Conservation (phyloP, 352 stramenopile species). For the Aphanomyces cochlioides region DNA sequence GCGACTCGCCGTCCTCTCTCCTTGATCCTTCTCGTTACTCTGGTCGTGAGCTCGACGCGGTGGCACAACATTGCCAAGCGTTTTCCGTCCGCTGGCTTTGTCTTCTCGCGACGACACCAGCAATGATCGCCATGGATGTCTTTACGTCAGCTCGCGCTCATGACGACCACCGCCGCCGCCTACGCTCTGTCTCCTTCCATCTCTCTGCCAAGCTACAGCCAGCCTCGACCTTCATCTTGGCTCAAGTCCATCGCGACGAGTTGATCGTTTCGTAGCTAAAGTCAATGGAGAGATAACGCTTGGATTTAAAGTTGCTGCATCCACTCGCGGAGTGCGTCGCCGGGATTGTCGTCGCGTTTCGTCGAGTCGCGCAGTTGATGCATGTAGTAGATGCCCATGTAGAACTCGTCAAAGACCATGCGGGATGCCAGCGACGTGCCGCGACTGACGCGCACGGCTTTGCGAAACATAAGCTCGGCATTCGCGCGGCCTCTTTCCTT, state of each 20-base stretch:
- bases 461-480: slow-evolving; percentile 43
- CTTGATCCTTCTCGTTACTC: neutral
- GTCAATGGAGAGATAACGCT: too few species aligned
- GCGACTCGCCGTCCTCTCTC: neutral
- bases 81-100: slow-evolving; percentile 32
- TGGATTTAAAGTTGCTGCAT: slow-evolving; percentile 48
- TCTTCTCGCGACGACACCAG: slow-evolving; percentile 40
- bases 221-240: neutral
- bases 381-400: slow-evolving; percentile 57
- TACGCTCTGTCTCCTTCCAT: slow-evolving; percentile 31
- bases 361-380: slow-evolving; percentile 43
- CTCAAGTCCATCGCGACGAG: too few species aligned
- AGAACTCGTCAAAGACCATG: slow-evolving; percentile 72
- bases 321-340: slow-evolving; percentile 63
- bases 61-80: too few species aligned
- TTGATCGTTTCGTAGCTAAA: too few species aligned
- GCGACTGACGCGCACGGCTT: slow-evolving; percentile 31
- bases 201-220: slow-evolving; percentile 30
- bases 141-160: slow-evolving; percentile 27
- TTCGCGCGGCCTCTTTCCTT: slow-evolving; percentile 28
- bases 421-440: slow-evolving; percentile 36
- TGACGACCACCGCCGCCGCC: neutral
- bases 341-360: slow-evolving; percentile 40
- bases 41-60: too few species aligned
- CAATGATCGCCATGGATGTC: slow-evolving; percentile 41